Evolutionary conservation across 306 rosid genomes (phyloP), one percentile per base, ranked within the genome.

Genomic region (Rubus idaeus): DNA sequence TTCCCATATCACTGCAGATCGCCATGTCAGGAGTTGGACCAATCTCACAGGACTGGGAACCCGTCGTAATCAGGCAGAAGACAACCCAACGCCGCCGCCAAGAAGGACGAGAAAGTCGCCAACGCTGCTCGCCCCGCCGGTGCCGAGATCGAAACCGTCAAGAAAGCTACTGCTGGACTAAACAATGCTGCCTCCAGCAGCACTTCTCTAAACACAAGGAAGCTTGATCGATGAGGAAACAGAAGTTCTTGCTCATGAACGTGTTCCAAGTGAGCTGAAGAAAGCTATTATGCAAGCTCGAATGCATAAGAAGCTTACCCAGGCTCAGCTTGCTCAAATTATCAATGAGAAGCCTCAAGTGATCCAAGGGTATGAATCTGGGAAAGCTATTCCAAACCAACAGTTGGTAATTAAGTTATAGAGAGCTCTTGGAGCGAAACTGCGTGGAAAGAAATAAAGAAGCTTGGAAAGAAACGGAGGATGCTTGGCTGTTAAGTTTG

Each of bases 261-360:
- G 89, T 35, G 94, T 91, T 58, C 94, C 97, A 65, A 91, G 89
- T 80, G 97, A 91, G 81, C 80, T 93, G 70, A 93, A 89, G 90
- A 93, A 89, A 77, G 94, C 97, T 75, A 84, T 93, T 69, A 89
- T 89, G 88, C 96, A 90, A 83, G 97, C 90, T 26, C 81, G 96
- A 63, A 79, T 44, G 61, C 94, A 90, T 1, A 93, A 90, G 88
- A 93, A 93, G 68, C 96, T 90, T 67, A 90, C 97, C 52, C 97
- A 90, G 84, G 79, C 96, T 55, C 97, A 93, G 77, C 88, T 90
- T 75, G 97, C 97, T 76, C 97, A 90, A 65, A 23, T 92, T 13
- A 90, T 92, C 81, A 92, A 92, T 74, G 97, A 92, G 97, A 92
- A 92, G 81, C 97, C 97, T 70, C 97, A 92, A 83, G 78, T 92